phyloP scores from a whole-genome alignment of 768 basidiomycete genomes.

The Leccinum incarnatum region DNA sequence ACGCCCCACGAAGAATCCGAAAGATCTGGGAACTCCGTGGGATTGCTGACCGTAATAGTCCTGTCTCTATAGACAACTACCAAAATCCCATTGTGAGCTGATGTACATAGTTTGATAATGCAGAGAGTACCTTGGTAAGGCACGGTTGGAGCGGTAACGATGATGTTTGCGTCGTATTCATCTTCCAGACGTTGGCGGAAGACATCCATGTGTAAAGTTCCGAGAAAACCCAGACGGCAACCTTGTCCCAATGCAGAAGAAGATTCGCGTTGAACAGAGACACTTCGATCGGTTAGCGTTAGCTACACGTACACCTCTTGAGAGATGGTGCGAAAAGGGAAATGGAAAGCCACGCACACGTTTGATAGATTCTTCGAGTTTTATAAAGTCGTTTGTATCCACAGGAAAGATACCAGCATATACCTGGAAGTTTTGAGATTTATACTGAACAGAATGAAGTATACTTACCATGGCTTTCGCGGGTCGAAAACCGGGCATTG shows the following conservation, averaged over 20 bases:
- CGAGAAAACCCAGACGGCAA: slow-evolving; percentile 90
- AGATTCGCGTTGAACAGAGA: slow-evolving; percentile 87
- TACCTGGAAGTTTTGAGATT: slow-evolving; percentile 50
- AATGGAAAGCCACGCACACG: slow-evolving; percentile 49
- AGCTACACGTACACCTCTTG: slow-evolving; percentile 44
- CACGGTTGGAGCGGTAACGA: slow-evolving; percentile 94
- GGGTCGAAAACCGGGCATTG: slow-evolving; percentile 89
- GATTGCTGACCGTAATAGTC: slow-evolving; percentile 75
- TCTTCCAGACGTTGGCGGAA: slow-evolving; percentile 96
- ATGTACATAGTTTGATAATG: background rate
- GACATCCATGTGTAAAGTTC: slow-evolving; percentile 95
- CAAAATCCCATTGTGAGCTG: background rate
- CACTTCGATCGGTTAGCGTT: slow-evolving; percentile 82
- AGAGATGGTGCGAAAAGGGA: slow-evolving; percentile 4
- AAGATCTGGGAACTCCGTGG: slow-evolving; percentile 91
- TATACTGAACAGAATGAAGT: background rate
- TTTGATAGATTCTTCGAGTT: slow-evolving; percentile 94
- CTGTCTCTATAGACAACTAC: slow-evolving; percentile 74
- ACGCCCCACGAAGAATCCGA: slow-evolving; percentile 59
- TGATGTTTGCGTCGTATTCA: slow-evolving; percentile 92
- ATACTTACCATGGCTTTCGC: slow-evolving; percentile 84
- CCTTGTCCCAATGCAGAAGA: slow-evolving; percentile 95
- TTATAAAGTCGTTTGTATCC: slow-evolving; percentile 85
- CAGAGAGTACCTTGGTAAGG: slow-evolving; percentile 71
- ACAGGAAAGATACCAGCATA: slow-evolving; percentile 95